phyloP scores from a whole-genome alignment of 148 eudicot genomes.

The Rhododendron ovatum region DNA sequence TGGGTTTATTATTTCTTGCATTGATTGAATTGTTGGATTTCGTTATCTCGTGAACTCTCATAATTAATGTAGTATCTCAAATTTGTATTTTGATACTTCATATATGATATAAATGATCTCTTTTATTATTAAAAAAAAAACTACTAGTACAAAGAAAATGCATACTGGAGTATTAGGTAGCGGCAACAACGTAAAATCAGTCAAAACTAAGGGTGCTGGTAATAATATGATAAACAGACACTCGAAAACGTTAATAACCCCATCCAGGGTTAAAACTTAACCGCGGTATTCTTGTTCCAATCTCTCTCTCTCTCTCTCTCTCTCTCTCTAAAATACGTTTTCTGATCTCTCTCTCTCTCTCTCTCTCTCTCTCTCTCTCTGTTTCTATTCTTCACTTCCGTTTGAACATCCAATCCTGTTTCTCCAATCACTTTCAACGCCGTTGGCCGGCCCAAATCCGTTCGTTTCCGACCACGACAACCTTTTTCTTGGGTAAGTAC shows the following conservation, averaged over 20 bases:
- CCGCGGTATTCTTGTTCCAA: constrained; percentile 1
- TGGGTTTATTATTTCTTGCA: too few species aligned
- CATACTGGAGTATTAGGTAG: too few species aligned
- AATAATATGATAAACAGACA: neutral
- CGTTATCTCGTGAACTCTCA: too few species aligned
- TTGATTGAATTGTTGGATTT: too few species aligned
- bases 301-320: constrained; percentile 7
- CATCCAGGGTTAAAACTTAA: neutral
- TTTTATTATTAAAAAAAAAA: too few species aligned
- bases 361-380: neutral
- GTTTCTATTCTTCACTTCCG: neutral
- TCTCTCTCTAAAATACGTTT: neutral
- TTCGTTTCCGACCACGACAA: neutral
- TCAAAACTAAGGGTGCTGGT: neutral
- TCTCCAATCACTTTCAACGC: neutral
- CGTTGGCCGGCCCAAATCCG: neutral
- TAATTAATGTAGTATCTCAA: too few species aligned
- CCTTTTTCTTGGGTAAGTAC: constrained; percentile 1
- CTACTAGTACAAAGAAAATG: too few species aligned
- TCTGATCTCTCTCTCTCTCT: neutral
- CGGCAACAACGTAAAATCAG: neutral
- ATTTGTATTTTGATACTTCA: too few species aligned
- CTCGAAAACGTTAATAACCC: neutral
- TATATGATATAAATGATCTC: too few species aligned
- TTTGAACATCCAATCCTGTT: neutral